Percentiles rank a stretch among this genome's conserved stretches.
phyloP scores from a whole-genome alignment of 176 grass and related monocot species.

The Hyparrhenia diplandra region DNA sequence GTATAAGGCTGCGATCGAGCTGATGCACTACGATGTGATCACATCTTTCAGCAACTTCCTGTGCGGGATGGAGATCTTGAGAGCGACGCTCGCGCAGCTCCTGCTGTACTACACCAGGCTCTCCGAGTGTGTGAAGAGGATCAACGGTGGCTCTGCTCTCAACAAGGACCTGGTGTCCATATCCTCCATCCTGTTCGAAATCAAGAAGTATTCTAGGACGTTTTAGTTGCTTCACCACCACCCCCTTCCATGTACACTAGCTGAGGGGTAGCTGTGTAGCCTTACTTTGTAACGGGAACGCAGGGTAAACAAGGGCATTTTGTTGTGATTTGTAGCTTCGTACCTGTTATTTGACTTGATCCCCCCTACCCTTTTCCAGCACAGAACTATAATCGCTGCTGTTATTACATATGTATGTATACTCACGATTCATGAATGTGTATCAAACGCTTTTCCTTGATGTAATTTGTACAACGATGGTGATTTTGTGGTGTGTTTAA shows the following conservation, averaged over 20 bases:
- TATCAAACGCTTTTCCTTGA: too few species aligned
- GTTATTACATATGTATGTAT: too few species aligned
- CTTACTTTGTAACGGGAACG: slow-evolving; percentile 14
- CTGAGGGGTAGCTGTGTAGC: slow-evolving; percentile 7
- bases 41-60: slow-evolving; percentile 98
- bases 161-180: slow-evolving; percentile 96
- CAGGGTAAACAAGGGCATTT: too few species aligned
- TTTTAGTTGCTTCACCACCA: slow-evolving; percentile 54
- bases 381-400: too few species aligned
- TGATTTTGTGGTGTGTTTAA: too few species aligned
- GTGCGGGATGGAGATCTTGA: slow-evolving; percentile 97
- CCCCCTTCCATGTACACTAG: slow-evolving; percentile 36
- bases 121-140: slow-evolving; percentile 75
- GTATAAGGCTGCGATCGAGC: slow-evolving; percentile 91
- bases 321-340: too few species aligned
- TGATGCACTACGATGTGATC: slow-evolving; percentile 98
- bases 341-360: too few species aligned
- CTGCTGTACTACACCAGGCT: slow-evolving; percentile 94
- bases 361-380: too few species aligned
- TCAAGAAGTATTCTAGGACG: slow-evolving; percentile 95
- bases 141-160: slow-evolving; percentile 58
- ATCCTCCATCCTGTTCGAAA: slow-evolving; percentile 93
- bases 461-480: too few species aligned
- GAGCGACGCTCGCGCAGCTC: slow-evolving; percentile 74
- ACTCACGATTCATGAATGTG: too few species aligned